Base-by-base conservation (phyloP, 139 green algal species). In the Coccomyxa sp. region DNA sequence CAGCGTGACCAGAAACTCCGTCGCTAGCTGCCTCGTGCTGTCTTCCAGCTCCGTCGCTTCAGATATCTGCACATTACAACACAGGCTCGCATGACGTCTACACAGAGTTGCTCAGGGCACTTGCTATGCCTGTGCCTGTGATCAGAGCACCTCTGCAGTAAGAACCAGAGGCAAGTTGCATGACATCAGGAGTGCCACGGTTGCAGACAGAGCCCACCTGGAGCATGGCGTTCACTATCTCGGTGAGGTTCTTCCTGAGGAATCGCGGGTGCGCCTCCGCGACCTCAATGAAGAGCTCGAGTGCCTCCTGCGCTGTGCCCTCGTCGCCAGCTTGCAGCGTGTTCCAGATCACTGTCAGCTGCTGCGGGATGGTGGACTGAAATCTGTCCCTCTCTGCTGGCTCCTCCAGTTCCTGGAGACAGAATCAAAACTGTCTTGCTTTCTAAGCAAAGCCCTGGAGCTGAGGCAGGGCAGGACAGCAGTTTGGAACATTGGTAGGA, bases 1-100 rank as follows among this genome's bases (percentile, higher is more conserved):
- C 77, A 99, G 87, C 35, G 95, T 97, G 34, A 99, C 90, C 78
- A 99, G 81, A 64, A 98, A 96, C 89, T 99, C 96, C 2, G 89
- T 89, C 7, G 96, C 95, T 54, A 98, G 85, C 36, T 87, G 88
- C 39, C 96, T 88, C 6, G 88, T 93, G 24, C 80, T 78, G 5
- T 85, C 78, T 9, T 93, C 88, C 77, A 95, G 82, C 0, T 71
- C 39, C 33, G 84, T 77, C 1, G 85, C 81, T 54, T 87, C 83
- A 8, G 83, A 83, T 12, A 92, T 83, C 68, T 74, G 58, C 68
- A 79, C 33, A 31, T 27, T 18, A 73, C 31, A 5, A 36, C 33
- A 76, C 1, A 70, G 5, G 50, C 5, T n/a, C n/a, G n/a, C n/a
- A n/a, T n/a, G n/a, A n/a, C n/a, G n/a, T n/a, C n/a, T n/a, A n/a